Base-by-base conservation (phyloP, 305 asterid genomes). In the Caryopteris hybrid region DNA sequence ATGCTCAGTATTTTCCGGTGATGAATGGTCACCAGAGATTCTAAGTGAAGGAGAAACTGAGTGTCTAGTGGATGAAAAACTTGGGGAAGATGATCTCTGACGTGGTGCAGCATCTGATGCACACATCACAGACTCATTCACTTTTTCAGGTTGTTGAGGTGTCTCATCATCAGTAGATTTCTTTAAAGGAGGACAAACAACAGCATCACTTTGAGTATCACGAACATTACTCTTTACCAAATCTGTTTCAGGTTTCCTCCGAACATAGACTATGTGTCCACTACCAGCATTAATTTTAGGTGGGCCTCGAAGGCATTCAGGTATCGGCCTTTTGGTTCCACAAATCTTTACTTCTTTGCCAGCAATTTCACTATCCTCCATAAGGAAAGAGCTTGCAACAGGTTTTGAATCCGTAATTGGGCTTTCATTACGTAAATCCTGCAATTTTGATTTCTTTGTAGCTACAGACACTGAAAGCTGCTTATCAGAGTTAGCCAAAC, bases 251-350 rank as follows among this genome's bases (percentile, higher is more conserved):
- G 80, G 81, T 81, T 78, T 87, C 77, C 93, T 83, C 47, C 95
- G 81, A 73, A 85, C 91, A 73, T 89, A 89, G 16, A 89, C 96
- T 64, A 84, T 87, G 79, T 78, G 91, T 48, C 86, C 81, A 53
- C 67, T 70, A 50, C 81, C 83, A 63, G 79, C 70, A 78, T 73
- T 83, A 74, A 72, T 75, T 69, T 77, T 84, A 6, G 83, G 75
- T 65, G 81, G 73, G 69, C 39, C 77, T 20, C 17, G 68, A 42
- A 57, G 51, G 69, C 75, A 70, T 62, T 74, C 83, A 9, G 85
- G 25, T 36, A 68, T 39, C 61, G 84, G 59, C 78, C 77, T 76
- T 77, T 81, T 79, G 29, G 76, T 66, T 69, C 78, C 83, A 73
- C 80, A 80, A 52, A 66, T 72, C 73, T 74, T 65, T 57, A 67